Percentiles rank a stretch among this genome's conserved stretches.
phyloP scores from a whole-genome alignment of 495 filamentous ascomycete genomes.

The Xanthoparmelia taractica region DNA sequence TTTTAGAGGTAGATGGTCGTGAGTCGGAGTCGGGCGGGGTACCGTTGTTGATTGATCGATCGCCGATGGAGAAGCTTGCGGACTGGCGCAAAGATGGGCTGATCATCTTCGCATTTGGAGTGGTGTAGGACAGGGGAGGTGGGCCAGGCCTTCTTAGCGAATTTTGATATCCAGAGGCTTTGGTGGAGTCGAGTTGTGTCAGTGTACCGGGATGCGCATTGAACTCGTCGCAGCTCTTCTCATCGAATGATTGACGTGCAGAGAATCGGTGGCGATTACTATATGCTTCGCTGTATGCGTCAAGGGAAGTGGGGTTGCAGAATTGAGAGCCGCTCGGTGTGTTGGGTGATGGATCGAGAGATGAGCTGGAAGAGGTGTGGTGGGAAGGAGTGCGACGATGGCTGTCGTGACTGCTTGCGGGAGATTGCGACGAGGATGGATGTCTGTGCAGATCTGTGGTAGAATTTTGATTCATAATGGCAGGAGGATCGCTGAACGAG shows the following conservation, averaged over 20 bases:
- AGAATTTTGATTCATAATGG: slow-evolving; percentile 38
- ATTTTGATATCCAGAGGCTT: slow-evolving; percentile 43
- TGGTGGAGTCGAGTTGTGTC: slow-evolving; percentile 55
- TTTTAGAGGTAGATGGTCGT: slow-evolving; percentile 45
- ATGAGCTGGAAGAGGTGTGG: slow-evolving; percentile 46
- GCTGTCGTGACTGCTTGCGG: slow-evolving; percentile 35
- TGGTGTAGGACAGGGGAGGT: slow-evolving; percentile 46
- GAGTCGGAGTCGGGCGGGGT: slow-evolving; percentile 41
- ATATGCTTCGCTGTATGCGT: slow-evolving; percentile 36
- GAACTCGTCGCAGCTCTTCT: slow-evolving; percentile 62
- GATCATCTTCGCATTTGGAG: slow-evolving; percentile 48
- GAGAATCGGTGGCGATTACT: slow-evolving; percentile 30
- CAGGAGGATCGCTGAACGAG: not conserved
- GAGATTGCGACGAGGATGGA: slow-evolving; percentile 56
- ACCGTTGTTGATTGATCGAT: slow-evolving; percentile 51
- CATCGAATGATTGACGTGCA: slow-evolving; percentile 44
- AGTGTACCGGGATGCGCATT: slow-evolving; percentile 62
- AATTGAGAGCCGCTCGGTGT: slow-evolving; percentile 30
- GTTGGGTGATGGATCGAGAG: slow-evolving; percentile 44
- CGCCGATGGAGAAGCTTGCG: slow-evolving; percentile 64
- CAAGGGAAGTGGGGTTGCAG: slow-evolving; percentile 32
- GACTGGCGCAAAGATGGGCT: slow-evolving; percentile 66
- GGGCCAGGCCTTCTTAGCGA: slow-evolving; percentile 31
- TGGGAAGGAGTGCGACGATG: slow-evolving; percentile 44
- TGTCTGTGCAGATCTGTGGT: slow-evolving; percentile 53